Evolutionary conservation across 371 early-diverging fungal species (phyloP), one percentile per base, ranked within the genome.

Genomic region (Saksenaea vasiformis): DNA sequence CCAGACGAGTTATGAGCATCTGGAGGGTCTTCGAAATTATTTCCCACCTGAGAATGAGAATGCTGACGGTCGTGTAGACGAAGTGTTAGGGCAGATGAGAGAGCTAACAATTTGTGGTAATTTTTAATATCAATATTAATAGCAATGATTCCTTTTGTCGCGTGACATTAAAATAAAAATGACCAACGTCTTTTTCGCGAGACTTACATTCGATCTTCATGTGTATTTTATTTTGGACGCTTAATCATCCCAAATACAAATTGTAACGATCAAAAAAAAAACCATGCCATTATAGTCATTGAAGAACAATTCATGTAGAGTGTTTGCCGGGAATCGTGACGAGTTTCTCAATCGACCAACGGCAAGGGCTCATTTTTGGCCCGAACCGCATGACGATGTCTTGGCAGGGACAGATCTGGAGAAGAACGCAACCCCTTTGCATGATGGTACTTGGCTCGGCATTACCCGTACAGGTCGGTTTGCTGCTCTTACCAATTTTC

Each of bases 61-160:
- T 10, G 74, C 90, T 22, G 91, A 95, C 60, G 85, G 85, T 22
- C 74, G 77, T 53, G 86, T 92, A 2, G 92, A 93, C 51, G 83
- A 86, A 39, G 91, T 93, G 19, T 76, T 97, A 77, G 86, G 88
- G 70, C 92, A 94, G 74, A 93, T 97, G 92, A 80, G 95, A 28
- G 92, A 92, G 58, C 79, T 97, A 64, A 86, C 89, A 43, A 97
- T 97, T 57, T 95, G 95, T 74, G 89, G 90, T n/a, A 82, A 80
- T 62, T 80, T 80, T 65, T 78, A 80, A 11, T 5, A 5, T 31
- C n/a, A 22, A 7, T 8, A 5, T 24, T 5, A 4, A 31, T 7
- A 31, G 31, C 7, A 31, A 17, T 9, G 28, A 19, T n/a, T 60
- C 43, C 24, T 9, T 64, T 10, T 69, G 67, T 54, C 67, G 65